Percentiles rank a stretch among this genome's conserved stretches.
These are phyloP conservation scores for Tricholoma matsutake DNA, from an alignment of 768 basidiomycete species.

Conservation along the genomic window DNA sequence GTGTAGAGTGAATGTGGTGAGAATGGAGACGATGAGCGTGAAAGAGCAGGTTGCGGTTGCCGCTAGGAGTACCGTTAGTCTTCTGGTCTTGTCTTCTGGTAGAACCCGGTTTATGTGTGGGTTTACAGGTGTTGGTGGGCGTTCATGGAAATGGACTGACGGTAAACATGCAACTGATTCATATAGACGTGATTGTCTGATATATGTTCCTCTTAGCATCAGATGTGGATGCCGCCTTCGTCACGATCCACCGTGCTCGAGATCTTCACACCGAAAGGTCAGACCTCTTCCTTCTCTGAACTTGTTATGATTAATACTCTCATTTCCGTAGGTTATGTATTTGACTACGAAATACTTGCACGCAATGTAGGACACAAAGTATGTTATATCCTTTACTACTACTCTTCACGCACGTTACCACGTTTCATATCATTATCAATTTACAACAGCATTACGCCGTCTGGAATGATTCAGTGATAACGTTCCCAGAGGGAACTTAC, in stretches of 20 bases:
- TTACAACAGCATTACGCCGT: constrained; percentile 54
- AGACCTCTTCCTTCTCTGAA: background rate
- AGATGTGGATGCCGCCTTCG: constrained; percentile 67
- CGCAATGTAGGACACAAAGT: constrained; percentile 42
- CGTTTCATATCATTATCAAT: background rate
- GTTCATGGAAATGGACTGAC: constrained; percentile 75
- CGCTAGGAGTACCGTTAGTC: constrained; percentile 61
- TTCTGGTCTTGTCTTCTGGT: background rate
- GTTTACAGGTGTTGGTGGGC: constrained; percentile 50
- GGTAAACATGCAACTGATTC: constrained; percentile 15
- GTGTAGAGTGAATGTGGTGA: constrained; percentile 42
- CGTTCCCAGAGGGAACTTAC: constrained; percentile 26
- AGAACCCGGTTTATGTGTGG: background rate
- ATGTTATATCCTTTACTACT: too few species aligned
- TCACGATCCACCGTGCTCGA: constrained; percentile 66
- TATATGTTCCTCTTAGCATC: constrained; percentile 31
- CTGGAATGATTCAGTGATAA: constrained; percentile 63
- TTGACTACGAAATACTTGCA: constrained; percentile 45
- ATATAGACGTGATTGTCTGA: background rate
- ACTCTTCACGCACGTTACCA: background rate
- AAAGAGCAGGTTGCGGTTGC: constrained; percentile 61
- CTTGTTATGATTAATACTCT: background rate
- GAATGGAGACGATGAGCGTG: constrained; percentile 44
- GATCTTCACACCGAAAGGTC: constrained; percentile 60
- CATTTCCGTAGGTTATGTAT: constrained; percentile 30